Conservation (phyloP, 352 stramenopile species). For the Phytophthora cajani region DNA sequence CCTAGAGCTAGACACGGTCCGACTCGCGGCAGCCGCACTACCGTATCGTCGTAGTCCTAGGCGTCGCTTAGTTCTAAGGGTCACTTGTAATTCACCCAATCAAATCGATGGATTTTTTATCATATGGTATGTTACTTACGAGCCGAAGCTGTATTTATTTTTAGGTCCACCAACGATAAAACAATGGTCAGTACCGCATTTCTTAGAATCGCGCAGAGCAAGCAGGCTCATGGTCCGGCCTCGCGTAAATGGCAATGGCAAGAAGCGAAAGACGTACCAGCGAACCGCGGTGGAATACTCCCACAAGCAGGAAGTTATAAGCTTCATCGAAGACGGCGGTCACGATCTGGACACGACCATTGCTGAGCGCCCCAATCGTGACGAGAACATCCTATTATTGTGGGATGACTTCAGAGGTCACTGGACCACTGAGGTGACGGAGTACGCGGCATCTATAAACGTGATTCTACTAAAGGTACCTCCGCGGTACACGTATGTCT, state of each 20-base stretch:
- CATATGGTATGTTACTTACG: constrained; percentile 4
- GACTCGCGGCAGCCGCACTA: neutral
- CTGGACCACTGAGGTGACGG: neutral
- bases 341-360: neutral
- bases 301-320: neutral
- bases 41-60: constrained; percentile 1
- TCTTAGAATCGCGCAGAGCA: neutral
- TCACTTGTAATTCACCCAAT: neutral
- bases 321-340: neutral
- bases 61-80: neutral
- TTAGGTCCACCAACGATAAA: constrained; percentile 3
- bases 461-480: neutral
- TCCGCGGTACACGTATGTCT: neutral
- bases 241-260: constrained; percentile 5
- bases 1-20: too few species aligned
- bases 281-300: neutral
- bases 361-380: neutral
- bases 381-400: neutral
- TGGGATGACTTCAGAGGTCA: neutral
- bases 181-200: neutral
- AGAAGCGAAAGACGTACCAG: constrained; percentile 2
- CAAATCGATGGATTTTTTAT: neutral
- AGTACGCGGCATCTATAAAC: neutral
- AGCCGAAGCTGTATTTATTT: neutral
- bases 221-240: neutral